These are phyloP conservation scores for Candida tallmaniae DNA, from an alignment of 805 yeast species.

Conservation along the genomic window DNA sequence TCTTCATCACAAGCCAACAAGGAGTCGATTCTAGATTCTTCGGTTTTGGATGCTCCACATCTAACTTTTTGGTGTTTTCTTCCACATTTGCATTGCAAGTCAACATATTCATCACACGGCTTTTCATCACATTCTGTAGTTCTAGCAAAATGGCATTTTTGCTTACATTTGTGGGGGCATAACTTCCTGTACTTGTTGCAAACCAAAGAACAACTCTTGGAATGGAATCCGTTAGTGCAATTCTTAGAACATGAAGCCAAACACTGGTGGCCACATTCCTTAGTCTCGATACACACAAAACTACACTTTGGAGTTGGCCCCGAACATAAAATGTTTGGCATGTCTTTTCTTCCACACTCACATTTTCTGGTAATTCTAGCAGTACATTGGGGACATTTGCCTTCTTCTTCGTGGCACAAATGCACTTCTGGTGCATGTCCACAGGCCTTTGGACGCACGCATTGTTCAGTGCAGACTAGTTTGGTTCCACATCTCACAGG, in stretches of 20 bases:
- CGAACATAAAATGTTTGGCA: constrained; percentile 67
- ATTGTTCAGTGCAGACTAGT: constrained; percentile 60
- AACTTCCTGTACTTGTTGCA: constrained; percentile 50
- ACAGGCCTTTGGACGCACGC: constrained; percentile 55
- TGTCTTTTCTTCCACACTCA: constrained; percentile 52
- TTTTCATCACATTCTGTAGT: constrained; percentile 43
- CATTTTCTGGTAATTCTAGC: constrained; percentile 50
- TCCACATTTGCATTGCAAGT: constrained; percentile 63
- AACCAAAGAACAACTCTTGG: constrained; percentile 44
- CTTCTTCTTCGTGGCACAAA: constrained; percentile 58
- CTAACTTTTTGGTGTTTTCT: constrained; percentile 40
- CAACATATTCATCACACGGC: constrained; percentile 50
- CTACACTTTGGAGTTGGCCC: constrained; percentile 66
- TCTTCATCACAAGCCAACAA: constrained; percentile 62
- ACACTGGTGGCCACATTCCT: constrained; percentile 41
- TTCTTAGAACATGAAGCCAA: constrained; percentile 55
- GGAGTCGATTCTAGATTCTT: constrained; percentile 30
- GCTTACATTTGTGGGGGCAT: constrained; percentile 68
- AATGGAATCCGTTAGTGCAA: constrained; percentile 44
- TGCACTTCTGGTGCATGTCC: constrained; percentile 73
- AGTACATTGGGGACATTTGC: constrained; percentile 74
- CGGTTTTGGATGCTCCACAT: constrained; percentile 52
- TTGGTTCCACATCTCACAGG: constrained; percentile 83
- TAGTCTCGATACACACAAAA: constrained; percentile 24
- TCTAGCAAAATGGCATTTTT: constrained; percentile 58